Conservation (phyloP, 768 basidiomycete genomes). For the Erythrobasidium yunnanense region DNA sequence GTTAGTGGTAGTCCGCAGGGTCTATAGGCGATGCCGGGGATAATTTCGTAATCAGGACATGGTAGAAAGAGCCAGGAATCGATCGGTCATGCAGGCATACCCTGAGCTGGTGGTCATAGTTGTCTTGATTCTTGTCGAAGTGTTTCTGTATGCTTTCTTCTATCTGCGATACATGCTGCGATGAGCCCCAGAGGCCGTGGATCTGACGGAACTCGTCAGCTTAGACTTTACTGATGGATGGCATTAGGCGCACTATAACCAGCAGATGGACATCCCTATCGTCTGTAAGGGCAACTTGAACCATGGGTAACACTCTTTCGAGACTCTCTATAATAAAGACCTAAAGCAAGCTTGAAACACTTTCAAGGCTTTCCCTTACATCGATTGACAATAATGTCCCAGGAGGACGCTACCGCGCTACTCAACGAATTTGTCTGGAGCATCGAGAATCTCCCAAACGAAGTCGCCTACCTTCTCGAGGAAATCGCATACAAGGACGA, state of each 20-base stretch:
- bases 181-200: background rate
- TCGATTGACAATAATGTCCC: slow-evolving; percentile 4
- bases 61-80: no score
- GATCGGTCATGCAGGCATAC: no score
- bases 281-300: background rate
- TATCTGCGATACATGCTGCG: background rate
- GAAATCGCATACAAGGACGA: slow-evolving; percentile 23
- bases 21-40: background rate
- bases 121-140: background rate
- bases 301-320: background rate
- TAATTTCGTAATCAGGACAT: background rate
- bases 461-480: slow-evolving; percentile 24
- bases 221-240: background rate
- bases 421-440: slow-evolving; percentile 21
- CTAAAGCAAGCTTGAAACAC: background rate
- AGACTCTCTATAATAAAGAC: background rate
- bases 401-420: slow-evolving; percentile 14
- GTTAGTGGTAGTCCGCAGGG: background rate
- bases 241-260: background rate
- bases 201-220: background rate
- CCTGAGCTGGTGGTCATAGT: background rate
- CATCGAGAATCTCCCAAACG: slow-evolving; percentile 23
- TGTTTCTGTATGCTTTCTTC: background rate
- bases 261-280: slow-evolving; percentile 10
- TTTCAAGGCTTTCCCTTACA: background rate